These are phyloP conservation scores for Amyloporia xantha DNA, from an alignment of 768 basidiomycete genomes.

Conservation along the genomic window DNA sequence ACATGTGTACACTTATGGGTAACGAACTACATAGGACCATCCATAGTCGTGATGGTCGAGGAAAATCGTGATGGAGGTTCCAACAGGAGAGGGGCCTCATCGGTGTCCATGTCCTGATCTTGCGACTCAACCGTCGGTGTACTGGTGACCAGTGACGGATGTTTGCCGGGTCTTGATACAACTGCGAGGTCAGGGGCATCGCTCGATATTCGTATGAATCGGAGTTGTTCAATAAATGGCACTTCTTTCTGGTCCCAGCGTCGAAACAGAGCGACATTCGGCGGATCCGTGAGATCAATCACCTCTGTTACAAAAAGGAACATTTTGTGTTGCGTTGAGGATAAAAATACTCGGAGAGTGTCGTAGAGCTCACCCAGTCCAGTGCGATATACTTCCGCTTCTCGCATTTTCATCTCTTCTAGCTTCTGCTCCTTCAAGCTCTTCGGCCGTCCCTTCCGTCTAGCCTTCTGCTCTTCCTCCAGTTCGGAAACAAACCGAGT, in stretches of 20 bases:
- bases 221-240: conserved; percentile 62
- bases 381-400: conserved; percentile 68
- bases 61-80: conserved; percentile 30
- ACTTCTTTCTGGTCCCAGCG: conserved; percentile 74
- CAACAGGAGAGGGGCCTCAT: conserved; percentile 19
- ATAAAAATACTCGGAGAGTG: conserved; percentile 4
- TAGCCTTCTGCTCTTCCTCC: conserved; percentile 47
- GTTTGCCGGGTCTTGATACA: conserved; percentile 57
- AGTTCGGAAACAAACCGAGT: conserved; percentile 63
- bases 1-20: too few species aligned
- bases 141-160: conserved; percentile 29
- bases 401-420: conserved; percentile 64
- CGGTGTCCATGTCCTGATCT: conserved; percentile 26
- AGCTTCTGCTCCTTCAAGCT: conserved; percentile 58
- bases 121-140: neutral
- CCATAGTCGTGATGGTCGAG: conserved; percentile 34
- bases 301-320: conserved; percentile 45
- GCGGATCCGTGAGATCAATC: conserved; percentile 65
- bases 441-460: conserved; percentile 74
- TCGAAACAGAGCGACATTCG: conserved; percentile 64
- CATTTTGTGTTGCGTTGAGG: neutral
- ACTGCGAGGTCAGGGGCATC: conserved; percentile 37
- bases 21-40: conserved; percentile 16
- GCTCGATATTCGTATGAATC: conserved; percentile 72
- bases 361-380: conserved; percentile 57